A percentile compares a stretch with the other conserved stretches of the same genome.
Evolutionary conservation across 306 rosid species (phyloP).

Genomic region (Astragalus membranaceus): DNA sequence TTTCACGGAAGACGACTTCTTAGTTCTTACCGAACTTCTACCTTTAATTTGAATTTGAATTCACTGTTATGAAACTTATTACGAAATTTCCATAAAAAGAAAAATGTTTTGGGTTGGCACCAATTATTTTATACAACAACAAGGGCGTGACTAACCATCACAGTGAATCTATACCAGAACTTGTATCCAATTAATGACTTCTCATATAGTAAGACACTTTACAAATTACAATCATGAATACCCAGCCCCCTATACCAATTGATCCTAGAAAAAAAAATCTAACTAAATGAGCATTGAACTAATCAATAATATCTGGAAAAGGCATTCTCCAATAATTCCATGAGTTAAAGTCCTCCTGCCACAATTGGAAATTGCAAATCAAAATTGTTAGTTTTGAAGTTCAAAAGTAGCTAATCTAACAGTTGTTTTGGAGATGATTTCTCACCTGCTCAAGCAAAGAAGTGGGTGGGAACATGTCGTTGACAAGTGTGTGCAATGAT

Average conservation of each 20-base stretch:
- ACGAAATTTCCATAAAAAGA: too few relatives aligned
- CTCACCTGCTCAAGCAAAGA: constrained; percentile 80
- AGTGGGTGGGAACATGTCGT: constrained; percentile 97
- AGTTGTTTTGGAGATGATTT: neutral
- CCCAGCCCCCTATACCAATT: neutral
- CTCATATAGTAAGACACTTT: neutral
- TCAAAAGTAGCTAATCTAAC: neutral
- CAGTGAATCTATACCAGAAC: neutral
- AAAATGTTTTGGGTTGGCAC: too few relatives aligned
- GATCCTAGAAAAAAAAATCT: constrained; percentile 2
- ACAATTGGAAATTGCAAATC: constrained; percentile 3
- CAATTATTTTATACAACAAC: too few relatives aligned
- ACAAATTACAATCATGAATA: neutral
- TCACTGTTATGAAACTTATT: too few relatives aligned
- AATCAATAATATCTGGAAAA: constrained; percentile 57
- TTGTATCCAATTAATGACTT: constrained; percentile 1
- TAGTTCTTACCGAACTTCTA: too few relatives aligned
- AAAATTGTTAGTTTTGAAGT: neutral
- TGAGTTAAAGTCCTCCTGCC: constrained; percentile 88
- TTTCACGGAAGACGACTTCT: too few relatives aligned
- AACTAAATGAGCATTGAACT: constrained; percentile 2
- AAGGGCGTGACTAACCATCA: neutral
- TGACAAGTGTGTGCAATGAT: constrained; percentile 85
- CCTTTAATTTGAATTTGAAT: too few relatives aligned
- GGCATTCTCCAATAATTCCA: constrained; percentile 94